Conservation (phyloP, 2,329 filamentous ascomycete species). For the Ophiostoma perfectum region DNA sequence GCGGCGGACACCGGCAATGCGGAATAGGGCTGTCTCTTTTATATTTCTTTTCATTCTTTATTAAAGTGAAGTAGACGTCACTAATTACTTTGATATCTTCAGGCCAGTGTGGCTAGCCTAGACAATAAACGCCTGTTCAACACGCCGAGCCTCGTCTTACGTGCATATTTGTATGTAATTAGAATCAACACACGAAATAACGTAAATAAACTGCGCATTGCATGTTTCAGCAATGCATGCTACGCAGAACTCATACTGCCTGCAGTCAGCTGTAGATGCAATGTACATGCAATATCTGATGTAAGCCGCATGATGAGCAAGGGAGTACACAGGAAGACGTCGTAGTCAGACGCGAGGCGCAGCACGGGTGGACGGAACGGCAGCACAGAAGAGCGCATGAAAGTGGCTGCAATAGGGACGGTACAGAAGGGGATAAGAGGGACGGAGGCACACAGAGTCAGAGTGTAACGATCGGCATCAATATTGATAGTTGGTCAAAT, state of each 20-base stretch:
- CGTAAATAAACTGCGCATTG: not conserved
- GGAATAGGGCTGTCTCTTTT: not conserved
- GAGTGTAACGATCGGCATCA: not conserved
- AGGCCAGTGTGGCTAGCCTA: not conserved
- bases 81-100: not conserved
- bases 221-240: constrained; percentile 5
- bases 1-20: not conserved
- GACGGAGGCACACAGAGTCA: not conserved
- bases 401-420: no score
- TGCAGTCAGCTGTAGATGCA: not conserved
- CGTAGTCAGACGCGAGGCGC: not conserved
- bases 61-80: no score
- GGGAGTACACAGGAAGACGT: not conserved
- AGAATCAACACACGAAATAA: not conserved
- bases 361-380: not conserved
- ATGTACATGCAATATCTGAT: not conserved
- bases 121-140: not conserved
- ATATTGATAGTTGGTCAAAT: not conserved
- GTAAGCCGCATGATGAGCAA: not conserved
- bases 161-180: not conserved
- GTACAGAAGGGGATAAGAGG: not conserved
- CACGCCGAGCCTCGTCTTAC: not conserved
- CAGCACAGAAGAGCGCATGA: not conserved
- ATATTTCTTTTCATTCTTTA: not conserved
- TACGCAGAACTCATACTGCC: not conserved